Evolutionary conservation across 2,329 filamentous ascomycete species (phyloP), one percentile per base, ranked within the genome.

Genomic region (Curvularia sp.): DNA sequence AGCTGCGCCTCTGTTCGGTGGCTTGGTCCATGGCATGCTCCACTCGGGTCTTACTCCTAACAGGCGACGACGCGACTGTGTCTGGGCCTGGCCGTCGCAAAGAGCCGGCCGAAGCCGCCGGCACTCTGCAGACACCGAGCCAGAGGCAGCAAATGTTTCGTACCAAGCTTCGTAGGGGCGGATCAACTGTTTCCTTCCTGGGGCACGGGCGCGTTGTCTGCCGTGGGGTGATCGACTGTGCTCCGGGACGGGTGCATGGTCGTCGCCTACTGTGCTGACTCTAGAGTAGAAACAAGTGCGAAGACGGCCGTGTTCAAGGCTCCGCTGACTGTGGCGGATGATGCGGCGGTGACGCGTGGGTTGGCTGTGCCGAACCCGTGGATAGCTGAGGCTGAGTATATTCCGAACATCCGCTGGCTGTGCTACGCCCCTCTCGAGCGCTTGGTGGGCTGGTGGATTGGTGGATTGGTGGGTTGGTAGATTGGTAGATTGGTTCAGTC

Each of bases 371-470:
- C 60, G 54, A 59, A 63, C 36, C 50, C 60, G n/a, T 63, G 64
- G 57, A 56, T 59, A 57, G 59, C 61, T 56, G 71, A 65, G 73
- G 73, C 73, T 72, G 72, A 72, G 70, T 61, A 55, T 63, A 66
- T 63, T 67, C 61, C 63, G 61, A 69, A 32, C 13, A 34, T 67
- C 65, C 67, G 65, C 64, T 57, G 36, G 52, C 54, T 18, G 28
- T 68, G 66, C 72, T 74, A 62, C 71, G 72, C 72, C 70, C 43
- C 43, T 18, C 27, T 67, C 68, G 64, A 67, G 43, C n/a, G n/a
- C n/a, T n/a, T n/a, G n/a, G n/a, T n/a, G n/a, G n/a, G n/a, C n/a
- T n/a, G n/a, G n/a, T n/a, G n/a, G n/a, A n/a, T n/a, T n/a, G n/a
- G n/a, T n/a, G n/a, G n/a, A n/a, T n/a, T n/a, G n/a, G n/a, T n/a